Evolutionary conservation across 805 yeast species (phyloP).

Genomic region (Cyberlindnera bimundalis): DNA sequence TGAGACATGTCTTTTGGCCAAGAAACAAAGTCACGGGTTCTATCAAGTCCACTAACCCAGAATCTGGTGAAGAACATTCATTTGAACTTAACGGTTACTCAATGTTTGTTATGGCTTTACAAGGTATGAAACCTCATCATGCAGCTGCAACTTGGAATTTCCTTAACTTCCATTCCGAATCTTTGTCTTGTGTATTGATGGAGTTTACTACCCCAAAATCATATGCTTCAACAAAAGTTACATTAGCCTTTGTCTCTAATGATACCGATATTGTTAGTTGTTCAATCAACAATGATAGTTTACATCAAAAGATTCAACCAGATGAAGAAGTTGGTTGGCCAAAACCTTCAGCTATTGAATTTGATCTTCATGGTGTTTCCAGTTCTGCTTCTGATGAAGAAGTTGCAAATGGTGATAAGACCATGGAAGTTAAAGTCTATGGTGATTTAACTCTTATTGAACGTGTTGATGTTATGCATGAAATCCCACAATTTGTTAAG

Average conservation of each 20-base stretch:
- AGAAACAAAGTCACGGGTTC: conserved; percentile 71
- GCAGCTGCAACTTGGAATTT: conserved; percentile 98
- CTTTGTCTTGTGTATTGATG: conserved; percentile 78
- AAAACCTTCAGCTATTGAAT: conserved; percentile 66
- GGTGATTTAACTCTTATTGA: conserved; percentile 74
- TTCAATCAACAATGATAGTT: conserved; percentile 61
- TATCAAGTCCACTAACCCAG: conserved; percentile 41
- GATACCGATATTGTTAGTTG: conserved; percentile 61
- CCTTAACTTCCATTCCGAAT: conserved; percentile 76
- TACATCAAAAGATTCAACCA: conserved; percentile 50
- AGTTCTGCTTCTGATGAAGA: conserved; percentile 43
- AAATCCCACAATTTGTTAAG: conserved; percentile 91
- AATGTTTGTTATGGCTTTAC: conserved; percentile 94
- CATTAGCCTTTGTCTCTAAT: conserved; percentile 70
- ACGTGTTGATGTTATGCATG: conserved; percentile 97
- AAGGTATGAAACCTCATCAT: conserved; percentile 99
- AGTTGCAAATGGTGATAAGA: conserved; percentile 33
- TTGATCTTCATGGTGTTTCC: conserved; percentile 50
- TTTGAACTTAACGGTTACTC: conserved; percentile 39
- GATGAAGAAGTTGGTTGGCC: conserved; percentile 86
- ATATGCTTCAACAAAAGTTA: conserved; percentile 78
- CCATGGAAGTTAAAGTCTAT: conserved; percentile 45
- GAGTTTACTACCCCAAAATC: conserved; percentile 93
- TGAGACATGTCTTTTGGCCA: conserved; percentile 98
- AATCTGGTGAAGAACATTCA: conserved; percentile 16